Percentiles rank a stretch among this genome's conserved stretches.
phyloP scores from a whole-genome alignment of 2,329 filamentous ascomycete genomes.

The Dactylonectria macrodidyma region DNA sequence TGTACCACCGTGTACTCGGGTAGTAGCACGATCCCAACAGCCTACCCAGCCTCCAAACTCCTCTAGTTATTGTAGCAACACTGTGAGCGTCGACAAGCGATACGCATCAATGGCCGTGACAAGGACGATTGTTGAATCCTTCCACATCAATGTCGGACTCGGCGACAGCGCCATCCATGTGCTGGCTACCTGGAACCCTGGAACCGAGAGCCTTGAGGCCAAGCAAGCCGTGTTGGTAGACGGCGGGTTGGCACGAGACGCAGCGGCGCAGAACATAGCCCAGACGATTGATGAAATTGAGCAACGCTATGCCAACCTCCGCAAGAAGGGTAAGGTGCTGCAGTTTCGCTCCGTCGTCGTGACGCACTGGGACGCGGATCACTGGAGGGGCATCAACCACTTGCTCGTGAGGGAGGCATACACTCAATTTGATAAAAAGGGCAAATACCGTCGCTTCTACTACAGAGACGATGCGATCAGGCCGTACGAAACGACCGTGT shows the following conservation, averaged over 20 bases:
- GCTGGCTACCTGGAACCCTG: not conserved
- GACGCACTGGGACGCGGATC: not conserved
- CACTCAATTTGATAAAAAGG: not conserved
- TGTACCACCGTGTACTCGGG: not conserved
- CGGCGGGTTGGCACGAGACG: not conserved
- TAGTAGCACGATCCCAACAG: not conserved
- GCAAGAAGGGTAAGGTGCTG: not conserved
- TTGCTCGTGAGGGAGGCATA: not conserved
- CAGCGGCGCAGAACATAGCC: not conserved
- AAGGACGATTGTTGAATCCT: not conserved
- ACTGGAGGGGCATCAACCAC: not conserved
- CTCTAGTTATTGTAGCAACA: not conserved
- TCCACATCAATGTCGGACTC: slow-evolving; percentile 1
- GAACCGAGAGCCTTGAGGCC: not conserved
- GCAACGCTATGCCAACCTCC: not conserved
- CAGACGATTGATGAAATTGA: not conserved
- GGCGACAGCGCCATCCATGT: not conserved
- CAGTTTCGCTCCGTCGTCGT: not conserved
- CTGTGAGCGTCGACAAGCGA: not conserved
- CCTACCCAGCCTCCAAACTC: not conserved
- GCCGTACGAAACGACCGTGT: not conserved
- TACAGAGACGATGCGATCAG: not conserved
- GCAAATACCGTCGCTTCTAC: not conserved
- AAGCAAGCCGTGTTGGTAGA: not conserved
- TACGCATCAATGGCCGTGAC: not conserved